Base-by-base conservation (phyloP, 495 filamentous ascomycete genomes). In the Evansstolkia leycettana region DNA sequence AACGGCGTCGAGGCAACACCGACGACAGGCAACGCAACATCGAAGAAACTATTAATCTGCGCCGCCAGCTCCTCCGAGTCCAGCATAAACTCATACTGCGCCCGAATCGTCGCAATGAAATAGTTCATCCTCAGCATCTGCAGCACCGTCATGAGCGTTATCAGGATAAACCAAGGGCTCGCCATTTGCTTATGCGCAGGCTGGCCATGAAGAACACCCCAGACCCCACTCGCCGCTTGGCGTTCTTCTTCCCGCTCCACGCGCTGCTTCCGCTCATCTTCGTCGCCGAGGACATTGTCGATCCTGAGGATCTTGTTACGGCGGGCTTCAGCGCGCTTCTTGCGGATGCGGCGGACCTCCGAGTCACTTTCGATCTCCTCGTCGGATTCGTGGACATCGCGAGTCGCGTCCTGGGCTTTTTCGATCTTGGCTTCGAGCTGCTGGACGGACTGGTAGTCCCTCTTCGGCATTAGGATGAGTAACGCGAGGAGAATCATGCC, bases 121-220 rank as follows among this genome's bases (percentile, higher is more conserved):
- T 87, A 96, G 28, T 29, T 29, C 28, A 29, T 29, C 5, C 28
- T 5, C 28, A 29, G 5, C 28, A 93, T 94, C 50, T 92, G 86
- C n/a, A 93, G 46, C n/a, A 90, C 72, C 1, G 89, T 94, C 62
- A 95, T 90, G 11, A 88, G 50, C 5, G 83, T 81, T 44, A 95
- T 88, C 23, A 95, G 62, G n/a, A 88, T 61, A 46, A 93, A 96
- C 88, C 89, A 96, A 2, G 80, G 82, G 2, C 76, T 79, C 10
- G 51, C 54, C 60, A 96, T 86, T 58, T 96, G 89, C 43, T 81
- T 60, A 20, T 62, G 48, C 0, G 84, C 82, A 2, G 80, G 68
- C 15, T 67, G 63, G 9, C 79, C 80, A 50, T 96, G 89, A 55
- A 94, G 70, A 8, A 79, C 80, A 31, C 89, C 89, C 84, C 84